Evolutionary conservation across 371 early-diverging fungal species (phyloP).

Genomic region (Lichtheimia ornata): DNA sequence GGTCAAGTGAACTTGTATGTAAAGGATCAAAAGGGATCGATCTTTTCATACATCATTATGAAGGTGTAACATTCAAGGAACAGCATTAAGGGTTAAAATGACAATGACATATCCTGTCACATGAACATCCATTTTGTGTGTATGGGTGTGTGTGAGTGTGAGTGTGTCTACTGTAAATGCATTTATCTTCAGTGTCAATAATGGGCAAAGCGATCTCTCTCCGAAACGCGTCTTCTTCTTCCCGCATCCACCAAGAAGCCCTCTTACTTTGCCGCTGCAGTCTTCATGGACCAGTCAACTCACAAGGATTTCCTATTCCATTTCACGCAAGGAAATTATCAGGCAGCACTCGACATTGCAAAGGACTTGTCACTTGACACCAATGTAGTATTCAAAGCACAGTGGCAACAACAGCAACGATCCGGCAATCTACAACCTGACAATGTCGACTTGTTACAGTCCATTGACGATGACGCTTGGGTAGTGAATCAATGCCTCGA

Average conservation of each 20-base stretch:
- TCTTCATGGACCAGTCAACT: constrained; percentile 36
- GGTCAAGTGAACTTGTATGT: no score
- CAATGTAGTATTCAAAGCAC: constrained; percentile 66
- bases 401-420: constrained; percentile 47
- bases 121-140: no score
- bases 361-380: constrained; percentile 55
- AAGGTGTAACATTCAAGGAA: no score
- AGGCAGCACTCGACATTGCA: constrained; percentile 67
- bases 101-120: no score
- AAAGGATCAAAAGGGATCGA: no score
- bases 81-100: no score
- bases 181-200: no score
- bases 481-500: constrained; percentile 58
- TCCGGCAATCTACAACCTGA: constrained; percentile 19
- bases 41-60: no score
- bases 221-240: background rate
- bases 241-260: constrained; percentile 1
- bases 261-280: background rate
- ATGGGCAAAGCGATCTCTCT: background rate
- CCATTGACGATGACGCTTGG: constrained; percentile 65
- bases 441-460: constrained; percentile 52
- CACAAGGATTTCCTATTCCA: constrained; percentile 37
- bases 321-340: constrained; percentile 54
- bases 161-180: no score
- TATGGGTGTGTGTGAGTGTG: no score